Percentiles rank a stretch among this genome's conserved stretches.
Evolutionary conservation across 768 basidiomycete genomes (phyloP).

Genomic region (Pulveroboletus sp.): DNA sequence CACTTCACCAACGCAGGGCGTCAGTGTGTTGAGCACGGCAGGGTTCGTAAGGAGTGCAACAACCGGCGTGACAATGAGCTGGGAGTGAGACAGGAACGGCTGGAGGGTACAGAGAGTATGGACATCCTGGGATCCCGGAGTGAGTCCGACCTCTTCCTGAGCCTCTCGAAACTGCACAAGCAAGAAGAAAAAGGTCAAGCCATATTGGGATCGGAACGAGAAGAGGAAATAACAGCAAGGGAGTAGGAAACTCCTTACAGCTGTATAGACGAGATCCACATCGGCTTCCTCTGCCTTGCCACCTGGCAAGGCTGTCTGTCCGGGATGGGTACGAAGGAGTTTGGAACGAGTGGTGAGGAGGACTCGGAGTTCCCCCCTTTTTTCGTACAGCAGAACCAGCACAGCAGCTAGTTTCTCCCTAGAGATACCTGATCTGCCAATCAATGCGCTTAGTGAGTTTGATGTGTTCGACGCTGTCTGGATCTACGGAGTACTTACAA

Average conservation of each 20-base stretch:
- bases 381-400: conserved; percentile 73
- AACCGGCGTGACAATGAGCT: conserved; percentile 73
- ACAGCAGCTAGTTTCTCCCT: conserved; percentile 63
- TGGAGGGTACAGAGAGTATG: conserved; percentile 57
- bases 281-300: conserved; percentile 73
- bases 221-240: neutral
- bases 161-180: conserved; percentile 70
- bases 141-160: conserved; percentile 76
- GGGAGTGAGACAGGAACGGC: conserved; percentile 64
- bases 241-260: conserved; percentile 47
- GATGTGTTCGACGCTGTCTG: neutral
- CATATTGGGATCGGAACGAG: neutral
- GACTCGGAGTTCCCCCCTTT: conserved; percentile 62
- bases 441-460: neutral
- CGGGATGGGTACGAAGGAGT: conserved; percentile 65
- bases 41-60: conserved; percentile 62
- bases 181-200: neutral
- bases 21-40: conserved; percentile 45
- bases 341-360: conserved; percentile 85
- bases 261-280: conserved; percentile 57
- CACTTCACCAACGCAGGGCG: conserved; percentile 64
- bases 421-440: conserved; percentile 31
- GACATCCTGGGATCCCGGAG: conserved; percentile 50
- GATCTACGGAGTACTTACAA: conserved; percentile 41
- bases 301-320: conserved; percentile 80